These are phyloP conservation scores for Rhynchospora breviuscula DNA, from an alignment of 176 grass and related monocot genomes.

Conservation along the genomic window DNA sequence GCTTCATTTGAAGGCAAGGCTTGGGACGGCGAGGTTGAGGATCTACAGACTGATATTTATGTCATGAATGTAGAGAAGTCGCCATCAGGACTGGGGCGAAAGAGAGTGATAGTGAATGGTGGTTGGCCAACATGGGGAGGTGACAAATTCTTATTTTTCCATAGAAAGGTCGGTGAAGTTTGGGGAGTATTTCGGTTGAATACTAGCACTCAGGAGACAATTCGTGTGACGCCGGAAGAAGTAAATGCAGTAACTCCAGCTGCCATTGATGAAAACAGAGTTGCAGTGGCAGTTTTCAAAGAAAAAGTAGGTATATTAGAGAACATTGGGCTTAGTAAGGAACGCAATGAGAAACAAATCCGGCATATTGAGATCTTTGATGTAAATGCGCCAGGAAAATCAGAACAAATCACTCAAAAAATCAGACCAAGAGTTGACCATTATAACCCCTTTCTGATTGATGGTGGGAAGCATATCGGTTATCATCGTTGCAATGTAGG, in stretches of 20 bases:
- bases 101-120: conserved; percentile 8
- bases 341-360: no score
- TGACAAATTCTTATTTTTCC: conserved; percentile 4
- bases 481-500: conserved; percentile 5
- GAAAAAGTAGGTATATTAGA: no score
- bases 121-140: conserved; percentile 16
- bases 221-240: not conserved
- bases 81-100: not conserved
- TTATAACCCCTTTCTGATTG: conserved; percentile 13
- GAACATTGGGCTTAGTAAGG: not conserved
- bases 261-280: not conserved
- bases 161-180: not conserved
- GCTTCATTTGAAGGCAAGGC: conserved; percentile 37
- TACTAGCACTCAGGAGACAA: not conserved
- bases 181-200: not conserved
- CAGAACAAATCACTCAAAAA: not conserved
- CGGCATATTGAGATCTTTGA: conserved; percentile 23
- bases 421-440: not conserved
- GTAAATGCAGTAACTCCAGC: not conserved
- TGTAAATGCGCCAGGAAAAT: not conserved
- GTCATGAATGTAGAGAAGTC: conserved; percentile 15
- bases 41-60: conserved; percentile 21
- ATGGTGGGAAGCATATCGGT: not conserved
- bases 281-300: not conserved
- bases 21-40: conserved; percentile 35